A percentile compares a stretch with the other conserved stretches of the same genome.
Evolutionary conservation across 495 filamentous ascomycete genomes (phyloP).

Genomic region (Friedmanniomyces endolithicus): DNA sequence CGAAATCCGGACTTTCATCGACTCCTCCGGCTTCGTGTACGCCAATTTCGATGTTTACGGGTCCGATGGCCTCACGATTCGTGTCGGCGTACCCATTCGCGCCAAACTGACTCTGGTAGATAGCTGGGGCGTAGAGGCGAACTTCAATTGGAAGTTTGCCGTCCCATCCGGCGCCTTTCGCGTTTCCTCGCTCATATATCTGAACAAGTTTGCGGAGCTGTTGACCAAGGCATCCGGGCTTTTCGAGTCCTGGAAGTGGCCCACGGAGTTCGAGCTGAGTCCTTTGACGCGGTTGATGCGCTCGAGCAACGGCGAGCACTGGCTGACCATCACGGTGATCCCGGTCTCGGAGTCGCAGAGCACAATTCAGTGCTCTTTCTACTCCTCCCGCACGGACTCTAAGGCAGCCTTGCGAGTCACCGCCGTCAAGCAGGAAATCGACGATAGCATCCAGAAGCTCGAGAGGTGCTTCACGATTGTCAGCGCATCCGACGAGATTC

Average conservation of each 20-base stretch:
- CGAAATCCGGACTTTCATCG: constrained; percentile 36
- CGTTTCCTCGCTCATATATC: not conserved
- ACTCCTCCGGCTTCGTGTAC: constrained; percentile 31
- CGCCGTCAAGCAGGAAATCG: not conserved
- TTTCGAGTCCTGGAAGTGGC: not conserved
- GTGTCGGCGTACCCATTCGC: constrained; percentile 4
- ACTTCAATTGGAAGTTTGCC: constrained; percentile 8
- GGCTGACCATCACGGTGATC: not conserved
- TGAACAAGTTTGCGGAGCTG: not conserved
- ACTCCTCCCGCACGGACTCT: not conserved
- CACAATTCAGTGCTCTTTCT: constrained; percentile 2
- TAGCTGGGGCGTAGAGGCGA: not conserved
- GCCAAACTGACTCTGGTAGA: not conserved
- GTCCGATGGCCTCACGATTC: constrained; percentile 5
- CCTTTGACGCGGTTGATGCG: constrained; percentile 1
- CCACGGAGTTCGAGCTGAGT: constrained; percentile 1
- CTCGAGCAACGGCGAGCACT: constrained; percentile 1
- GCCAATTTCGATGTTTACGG: constrained; percentile 7
- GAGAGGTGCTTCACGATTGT: not conserved
- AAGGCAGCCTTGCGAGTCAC: not conserved
- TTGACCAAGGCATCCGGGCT: not conserved
- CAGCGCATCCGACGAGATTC: not conserved
- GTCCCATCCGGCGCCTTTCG: constrained; percentile 5
- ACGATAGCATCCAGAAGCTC: constrained; percentile 3
- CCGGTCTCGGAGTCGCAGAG: not conserved